Conservation (phyloP, 2,329 filamentous ascomycete genomes). For the Aspergillus luchuensis region DNA sequence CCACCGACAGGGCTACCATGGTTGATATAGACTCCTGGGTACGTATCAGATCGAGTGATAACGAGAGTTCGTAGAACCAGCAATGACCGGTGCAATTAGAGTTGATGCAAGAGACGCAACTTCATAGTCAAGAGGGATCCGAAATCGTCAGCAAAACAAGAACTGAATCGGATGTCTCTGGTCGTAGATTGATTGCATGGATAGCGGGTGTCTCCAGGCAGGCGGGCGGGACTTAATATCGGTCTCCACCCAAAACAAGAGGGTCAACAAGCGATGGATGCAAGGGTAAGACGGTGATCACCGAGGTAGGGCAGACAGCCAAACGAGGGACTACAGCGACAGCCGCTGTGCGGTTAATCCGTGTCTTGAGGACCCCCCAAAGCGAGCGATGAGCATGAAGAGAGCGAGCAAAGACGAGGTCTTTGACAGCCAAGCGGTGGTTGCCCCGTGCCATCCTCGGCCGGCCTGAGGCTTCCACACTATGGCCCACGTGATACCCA, state of each 20-base stretch:
- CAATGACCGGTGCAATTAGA: background rate
- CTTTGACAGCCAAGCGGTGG: background rate
- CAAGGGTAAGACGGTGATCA: background rate
- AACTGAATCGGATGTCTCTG: background rate
- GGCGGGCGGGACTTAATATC: background rate
- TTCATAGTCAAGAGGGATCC: background rate
- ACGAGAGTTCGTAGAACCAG: background rate
- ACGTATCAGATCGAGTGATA: background rate
- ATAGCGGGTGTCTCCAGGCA: conserved; percentile 4
- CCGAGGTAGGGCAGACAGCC: background rate
- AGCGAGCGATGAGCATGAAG: background rate
- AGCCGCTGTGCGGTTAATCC: background rate
- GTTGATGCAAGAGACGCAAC: background rate
- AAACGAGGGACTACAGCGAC: background rate
- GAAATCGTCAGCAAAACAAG: background rate
- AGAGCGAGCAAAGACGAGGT: too few species aligned
- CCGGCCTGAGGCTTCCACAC: background rate
- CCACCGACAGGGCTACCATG: conserved; percentile 19
- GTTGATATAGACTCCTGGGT: conserved; percentile 3
- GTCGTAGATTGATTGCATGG: background rate
- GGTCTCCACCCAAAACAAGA: conserved; percentile 7
- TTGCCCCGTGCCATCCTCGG: background rate
- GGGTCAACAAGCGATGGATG: background rate
- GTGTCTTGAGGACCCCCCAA: background rate
- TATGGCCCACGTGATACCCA: background rate